Percentiles rank a stretch among this genome's conserved stretches.
These are phyloP conservation scores for Sporisorium graminicola DNA, from an alignment of 1,284 basidiomycete species.

Conservation along the genomic window DNA sequence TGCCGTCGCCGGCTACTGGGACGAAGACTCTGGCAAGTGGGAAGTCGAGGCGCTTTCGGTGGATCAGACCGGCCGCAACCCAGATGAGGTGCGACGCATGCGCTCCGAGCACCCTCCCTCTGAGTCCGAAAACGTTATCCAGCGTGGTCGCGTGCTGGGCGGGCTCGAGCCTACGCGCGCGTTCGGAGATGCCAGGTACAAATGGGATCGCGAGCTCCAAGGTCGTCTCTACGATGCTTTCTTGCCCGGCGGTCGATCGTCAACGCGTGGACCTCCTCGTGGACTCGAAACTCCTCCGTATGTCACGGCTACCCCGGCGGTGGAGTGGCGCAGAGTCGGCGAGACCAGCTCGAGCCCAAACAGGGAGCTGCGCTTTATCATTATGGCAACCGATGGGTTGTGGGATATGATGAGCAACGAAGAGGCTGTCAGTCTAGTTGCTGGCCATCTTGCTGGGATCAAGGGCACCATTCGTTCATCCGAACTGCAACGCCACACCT, in stretches of 20 bases:
- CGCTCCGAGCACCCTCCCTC: conserved; percentile 82
- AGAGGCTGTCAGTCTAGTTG: conserved; percentile 85
- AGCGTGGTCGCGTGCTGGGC: conserved; percentile 78
- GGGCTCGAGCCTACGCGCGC: conserved; percentile 94
- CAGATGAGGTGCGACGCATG: conserved; percentile 81
- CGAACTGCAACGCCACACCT: conserved; percentile 58
- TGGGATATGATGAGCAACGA: conserved; percentile 96
- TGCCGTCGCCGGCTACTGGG: conserved; percentile 93
- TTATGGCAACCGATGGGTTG: conserved; percentile 92
- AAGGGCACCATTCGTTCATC: conserved; percentile 59
- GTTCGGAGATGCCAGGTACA: conserved; percentile 94
- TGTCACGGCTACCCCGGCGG: conserved; percentile 84
- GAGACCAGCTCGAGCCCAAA: conserved; percentile 36
- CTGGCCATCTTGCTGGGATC: conserved; percentile 65
- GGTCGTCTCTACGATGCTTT: conserved; percentile 70
- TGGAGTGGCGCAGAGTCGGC: conserved; percentile 62
- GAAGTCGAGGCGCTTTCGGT: conserved; percentile 90
- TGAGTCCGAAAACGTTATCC: conserved; percentile 85
- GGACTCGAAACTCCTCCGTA: conserved; percentile 81
- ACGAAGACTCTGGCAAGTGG: conserved; percentile 75
- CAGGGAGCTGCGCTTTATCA: conserved; percentile 72
- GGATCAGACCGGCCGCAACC: conserved; percentile 94
- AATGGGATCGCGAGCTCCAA: conserved; percentile 74
- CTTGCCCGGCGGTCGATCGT: conserved; percentile 55
- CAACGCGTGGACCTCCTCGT: conserved; percentile 58